Percentiles rank a stretch among this genome's conserved stretches.
phyloP scores from a whole-genome alignment of 129 eudicot genomes.

The Erigeron canadensis region DNA sequence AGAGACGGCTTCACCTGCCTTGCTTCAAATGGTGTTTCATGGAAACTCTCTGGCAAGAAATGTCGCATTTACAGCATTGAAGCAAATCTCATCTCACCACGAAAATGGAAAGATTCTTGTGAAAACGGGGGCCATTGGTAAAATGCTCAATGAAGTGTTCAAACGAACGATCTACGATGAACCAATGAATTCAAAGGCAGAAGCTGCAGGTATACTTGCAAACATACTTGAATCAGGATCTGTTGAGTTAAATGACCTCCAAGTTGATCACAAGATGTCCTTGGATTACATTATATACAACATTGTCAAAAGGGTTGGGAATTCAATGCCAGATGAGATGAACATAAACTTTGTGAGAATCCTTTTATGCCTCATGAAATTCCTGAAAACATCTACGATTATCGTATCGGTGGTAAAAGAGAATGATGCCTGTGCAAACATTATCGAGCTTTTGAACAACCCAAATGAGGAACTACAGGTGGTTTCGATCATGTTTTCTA shows the following conservation, averaged over 20 bases:
- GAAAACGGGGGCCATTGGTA: slow-evolving; percentile 44
- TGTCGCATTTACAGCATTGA: slow-evolving; percentile 57
- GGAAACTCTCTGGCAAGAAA: slow-evolving; percentile 47
- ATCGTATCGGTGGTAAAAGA: slow-evolving; percentile 50
- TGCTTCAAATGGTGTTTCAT: slow-evolving; percentile 48
- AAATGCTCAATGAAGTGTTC: slow-evolving; percentile 59
- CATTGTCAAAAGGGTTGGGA: slow-evolving; percentile 44
- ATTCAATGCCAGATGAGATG: slow-evolving; percentile 50
- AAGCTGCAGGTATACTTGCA: slow-evolving; percentile 64
- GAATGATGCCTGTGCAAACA: slow-evolving; percentile 47
- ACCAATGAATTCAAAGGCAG: slow-evolving; percentile 49
- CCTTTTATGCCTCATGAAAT: slow-evolving; percentile 50
- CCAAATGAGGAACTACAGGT: slow-evolving; percentile 58
- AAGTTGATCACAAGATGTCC: slow-evolving; percentile 45
- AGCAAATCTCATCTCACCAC: slow-evolving; percentile 55
- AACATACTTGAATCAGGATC: slow-evolving; percentile 64
- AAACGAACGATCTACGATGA: slow-evolving; percentile 39
- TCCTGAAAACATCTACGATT: slow-evolving; percentile 34
- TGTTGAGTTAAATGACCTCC: slow-evolving; percentile 42
- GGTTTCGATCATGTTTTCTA: slow-evolving; percentile 45
- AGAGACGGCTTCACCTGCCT: slow-evolving; percentile 50
- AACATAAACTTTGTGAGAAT: slow-evolving; percentile 60
- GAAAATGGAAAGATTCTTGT: slow-evolving; percentile 50
- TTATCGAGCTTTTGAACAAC: slow-evolving; percentile 49
- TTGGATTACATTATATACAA: slow-evolving; percentile 54